Evolutionary conservation across 192 early-diverging fungal species (phyloP), one percentile per base, ranked within the genome.

Genomic region (Rhizoclosmatium globosum): DNA sequence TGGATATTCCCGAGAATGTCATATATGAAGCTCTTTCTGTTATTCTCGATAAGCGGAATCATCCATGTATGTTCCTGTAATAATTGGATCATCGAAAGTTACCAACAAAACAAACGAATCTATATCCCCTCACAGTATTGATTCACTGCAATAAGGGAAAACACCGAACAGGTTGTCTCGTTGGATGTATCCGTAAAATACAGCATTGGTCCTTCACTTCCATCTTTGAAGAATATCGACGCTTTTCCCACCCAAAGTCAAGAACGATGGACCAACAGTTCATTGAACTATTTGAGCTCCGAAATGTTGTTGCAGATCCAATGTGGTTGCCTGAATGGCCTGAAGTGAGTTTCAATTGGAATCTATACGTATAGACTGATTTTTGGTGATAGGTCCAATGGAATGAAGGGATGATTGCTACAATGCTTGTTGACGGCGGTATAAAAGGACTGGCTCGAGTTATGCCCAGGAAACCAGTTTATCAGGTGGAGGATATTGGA

Each of bases 61-160:
- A 87, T 73, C 87, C 85, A 3, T 41, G 85, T 87, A 74, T 77
- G 78, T 46, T 58, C 60, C n/a, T 11, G 31, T 31, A 31, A 31
- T 31, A 31, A 31, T 31, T 31, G 31, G 31, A 31, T 31, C 31
- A 31, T 31, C 31, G 31, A 31, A 31, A 31, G 31, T 31, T 31
- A 31, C 31, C 31, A 31, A 31, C 31, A 31, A 31, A 31, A 31
- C 31, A 31, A 31, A 31, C 31, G 31, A 31, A 31, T 31, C 31
- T 31, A 31, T 31, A 31, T 31, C 31, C 31, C 53, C 11, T 13
- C 58, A 2, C 71, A 87, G 81, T 99, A 44, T 77, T 99, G 62
- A 95, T 99, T 31, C 98, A 99, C 79, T 99, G 98, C 83, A 99
- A 99, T 82, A 99, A 99, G 85, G 98, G 98, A 64, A 99, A 99